Percentiles rank a stretch among this genome's conserved stretches.
Evolutionary conservation across 1,284 basidiomycete species (phyloP).

Genomic region (Calocybe gambosa): DNA sequence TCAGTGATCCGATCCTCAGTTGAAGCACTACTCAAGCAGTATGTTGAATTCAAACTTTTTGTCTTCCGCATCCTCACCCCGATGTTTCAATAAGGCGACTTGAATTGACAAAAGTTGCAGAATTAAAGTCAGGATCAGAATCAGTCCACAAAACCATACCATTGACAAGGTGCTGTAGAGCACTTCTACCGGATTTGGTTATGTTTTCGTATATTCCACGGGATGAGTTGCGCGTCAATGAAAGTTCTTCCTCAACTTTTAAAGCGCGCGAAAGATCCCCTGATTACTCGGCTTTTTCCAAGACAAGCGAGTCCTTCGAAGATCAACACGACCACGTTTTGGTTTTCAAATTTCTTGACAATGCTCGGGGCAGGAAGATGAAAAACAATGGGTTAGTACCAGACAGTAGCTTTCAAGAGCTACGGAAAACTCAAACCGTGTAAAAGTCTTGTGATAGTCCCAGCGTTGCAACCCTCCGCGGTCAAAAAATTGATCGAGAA

Average conservation of each 20-base stretch:
- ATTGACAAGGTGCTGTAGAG: slow-evolving; percentile 34
- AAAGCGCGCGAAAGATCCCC: slow-evolving; percentile 25
- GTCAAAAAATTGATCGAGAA: slow-evolving; percentile 70
- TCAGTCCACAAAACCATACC: neutral
- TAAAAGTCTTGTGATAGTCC: slow-evolving; percentile 36
- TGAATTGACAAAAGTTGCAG: slow-evolving; percentile 73
- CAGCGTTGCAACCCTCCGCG: slow-evolving; percentile 48
- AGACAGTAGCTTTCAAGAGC: neutral
- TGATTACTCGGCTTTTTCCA: slow-evolving; percentile 31
- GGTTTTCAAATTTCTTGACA: slow-evolving; percentile 69
- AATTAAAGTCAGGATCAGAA: slow-evolving; percentile 63
- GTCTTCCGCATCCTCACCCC: slow-evolving; percentile 11
- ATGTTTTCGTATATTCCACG: slow-evolving; percentile 78
- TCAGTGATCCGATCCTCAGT: slow-evolving; percentile 72
- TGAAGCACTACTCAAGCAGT: slow-evolving; percentile 74
- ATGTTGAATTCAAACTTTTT: slow-evolving; percentile 13
- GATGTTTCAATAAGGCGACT: slow-evolving; percentile 50
- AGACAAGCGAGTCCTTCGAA: slow-evolving; percentile 14
- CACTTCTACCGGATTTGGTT: slow-evolving; percentile 76
- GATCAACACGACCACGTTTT: slow-evolving; percentile 60
- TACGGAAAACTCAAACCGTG: neutral
- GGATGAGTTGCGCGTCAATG: slow-evolving; percentile 58
- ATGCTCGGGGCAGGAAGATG: slow-evolving; percentile 36
- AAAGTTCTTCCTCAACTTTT: slow-evolving; percentile 20
- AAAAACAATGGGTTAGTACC: slow-evolving; percentile 23